phyloP scores from a whole-genome alignment of 306 rosid species.

The Ziziphus jujuba region DNA sequence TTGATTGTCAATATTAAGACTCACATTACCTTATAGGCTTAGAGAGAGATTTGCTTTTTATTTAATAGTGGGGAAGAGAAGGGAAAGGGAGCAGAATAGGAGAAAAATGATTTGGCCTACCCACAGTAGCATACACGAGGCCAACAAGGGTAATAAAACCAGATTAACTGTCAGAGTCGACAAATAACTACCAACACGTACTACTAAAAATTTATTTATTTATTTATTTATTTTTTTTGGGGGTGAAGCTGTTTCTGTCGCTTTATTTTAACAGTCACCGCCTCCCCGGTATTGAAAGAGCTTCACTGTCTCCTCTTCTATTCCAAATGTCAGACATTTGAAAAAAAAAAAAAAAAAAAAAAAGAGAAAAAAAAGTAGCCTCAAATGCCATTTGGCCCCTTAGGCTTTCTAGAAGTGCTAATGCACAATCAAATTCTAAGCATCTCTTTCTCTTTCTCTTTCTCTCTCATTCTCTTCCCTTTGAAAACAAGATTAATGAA shows the following conservation, averaged over 20 bases:
- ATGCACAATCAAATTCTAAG: not conserved
- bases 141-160: not conserved
- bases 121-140: too few relatives aligned
- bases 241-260: not conserved
- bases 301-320: not conserved
- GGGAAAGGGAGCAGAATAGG: too few relatives aligned
- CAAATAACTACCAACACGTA: constrained; percentile 21
- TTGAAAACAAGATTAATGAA: not conserved
- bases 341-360: not conserved
- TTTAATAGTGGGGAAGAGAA: too few relatives aligned
- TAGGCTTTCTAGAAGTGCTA: constrained; percentile 30
- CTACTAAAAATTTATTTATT: not conserved
- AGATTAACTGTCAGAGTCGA: not conserved
- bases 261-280: constrained; percentile 3
- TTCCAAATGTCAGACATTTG: constrained; percentile 11
- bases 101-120: too few relatives aligned
- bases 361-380: not conserved
- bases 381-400: not conserved
- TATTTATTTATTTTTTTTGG: not conserved
- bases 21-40: too few relatives aligned
- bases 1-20: too few relatives aligned
- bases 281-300: constrained; percentile 1
- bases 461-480: too few relatives aligned
- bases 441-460: not conserved
- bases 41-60: too few relatives aligned